Conservation (phyloP, 1,284 basidiomycete species). For the Marasmius sp. region DNA sequence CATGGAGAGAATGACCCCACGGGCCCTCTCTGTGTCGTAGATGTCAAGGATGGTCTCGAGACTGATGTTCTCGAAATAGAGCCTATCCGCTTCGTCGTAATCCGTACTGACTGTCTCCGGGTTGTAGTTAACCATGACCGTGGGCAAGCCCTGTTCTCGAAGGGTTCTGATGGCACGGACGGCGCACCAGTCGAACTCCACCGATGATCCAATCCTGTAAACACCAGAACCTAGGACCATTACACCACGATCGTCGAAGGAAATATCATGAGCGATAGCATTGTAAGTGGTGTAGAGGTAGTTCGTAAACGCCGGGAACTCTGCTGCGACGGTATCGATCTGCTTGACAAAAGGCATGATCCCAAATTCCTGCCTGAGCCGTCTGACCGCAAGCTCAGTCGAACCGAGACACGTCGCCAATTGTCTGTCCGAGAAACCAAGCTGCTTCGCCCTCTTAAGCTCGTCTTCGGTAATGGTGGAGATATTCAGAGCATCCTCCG, state of each 20-base stretch:
- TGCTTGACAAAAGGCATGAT: conserved; percentile 96
- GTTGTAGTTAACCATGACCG: conserved; percentile 99
- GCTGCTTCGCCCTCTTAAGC: conserved; percentile 87
- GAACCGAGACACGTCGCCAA: conserved; percentile 81
- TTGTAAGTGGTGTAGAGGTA: conserved; percentile 99
- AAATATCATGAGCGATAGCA: conserved; percentile 88
- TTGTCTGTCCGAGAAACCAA: conserved; percentile 95
- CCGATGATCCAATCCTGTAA: conserved; percentile 97
- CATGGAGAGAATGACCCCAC: conserved; percentile 96
- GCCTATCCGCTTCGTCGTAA: conserved; percentile 96
- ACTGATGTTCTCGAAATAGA: conserved; percentile 99
- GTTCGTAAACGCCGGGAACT: conserved; percentile 98
- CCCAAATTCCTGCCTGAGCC: conserved; percentile 80
- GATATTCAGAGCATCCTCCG: conserved; percentile 66
- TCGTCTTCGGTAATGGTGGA: conserved; percentile 66
- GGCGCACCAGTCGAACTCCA: conserved; percentile 99
- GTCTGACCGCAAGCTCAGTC: conserved; percentile 87
- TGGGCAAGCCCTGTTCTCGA: conserved; percentile 91
- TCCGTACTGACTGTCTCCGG: conserved; percentile 99
- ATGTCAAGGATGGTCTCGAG: conserved; percentile 97
- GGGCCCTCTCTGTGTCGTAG: conserved; percentile 88
- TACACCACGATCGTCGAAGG: conserved; percentile 89
- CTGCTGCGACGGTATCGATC: conserved; percentile 98
- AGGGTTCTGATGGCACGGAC: conserved; percentile 96
- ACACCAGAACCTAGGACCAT: conserved; percentile 99